Evolutionary conservation across 257 asterid genomes (phyloP).

Genomic region (Rubia yunnanensis): DNA sequence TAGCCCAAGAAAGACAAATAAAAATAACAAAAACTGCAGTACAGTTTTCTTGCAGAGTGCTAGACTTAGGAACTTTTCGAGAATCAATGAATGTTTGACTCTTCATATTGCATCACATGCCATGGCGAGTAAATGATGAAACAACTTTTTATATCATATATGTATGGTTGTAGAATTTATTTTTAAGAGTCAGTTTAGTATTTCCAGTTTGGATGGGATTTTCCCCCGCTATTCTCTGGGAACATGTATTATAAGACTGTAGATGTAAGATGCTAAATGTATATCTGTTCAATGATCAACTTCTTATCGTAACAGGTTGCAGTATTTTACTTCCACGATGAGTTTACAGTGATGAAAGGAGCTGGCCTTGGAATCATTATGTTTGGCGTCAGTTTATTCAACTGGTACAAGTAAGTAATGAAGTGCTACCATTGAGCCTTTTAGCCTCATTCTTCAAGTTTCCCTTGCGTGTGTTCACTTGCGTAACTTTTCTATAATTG

Average conservation of each 20-base stretch:
- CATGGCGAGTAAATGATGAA: not conserved
- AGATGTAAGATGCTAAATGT: not conserved
- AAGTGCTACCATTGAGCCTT: conserved; percentile 9
- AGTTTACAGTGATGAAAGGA: conserved; percentile 87
- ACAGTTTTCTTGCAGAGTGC: not conserved
- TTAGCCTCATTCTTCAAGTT: not conserved
- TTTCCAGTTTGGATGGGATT: not conserved
- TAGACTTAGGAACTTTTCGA: not conserved
- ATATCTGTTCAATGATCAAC: not conserved
- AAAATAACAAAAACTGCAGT: not conserved
- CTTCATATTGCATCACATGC: not conserved
- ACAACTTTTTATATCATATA: not conserved
- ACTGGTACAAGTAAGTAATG: conserved; percentile 97
- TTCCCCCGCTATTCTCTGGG: not conserved
- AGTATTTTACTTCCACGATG: conserved; percentile 85
- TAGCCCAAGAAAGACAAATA: not conserved
- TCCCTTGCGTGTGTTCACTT: not conserved
- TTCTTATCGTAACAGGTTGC: conserved; percentile 60
- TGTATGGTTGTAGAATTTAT: not conserved
- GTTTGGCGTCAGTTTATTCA: conserved; percentile 87
- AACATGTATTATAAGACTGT: not conserved
- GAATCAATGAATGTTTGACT: not conserved
- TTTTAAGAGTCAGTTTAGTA: not conserved
- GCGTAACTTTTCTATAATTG: not conserved
- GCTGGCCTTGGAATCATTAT: conserved; percentile 69